These are phyloP conservation scores for Diaporthe sp. DNA, from an alignment of 2,329 filamentous ascomycete genomes.

Conservation along the genomic window DNA sequence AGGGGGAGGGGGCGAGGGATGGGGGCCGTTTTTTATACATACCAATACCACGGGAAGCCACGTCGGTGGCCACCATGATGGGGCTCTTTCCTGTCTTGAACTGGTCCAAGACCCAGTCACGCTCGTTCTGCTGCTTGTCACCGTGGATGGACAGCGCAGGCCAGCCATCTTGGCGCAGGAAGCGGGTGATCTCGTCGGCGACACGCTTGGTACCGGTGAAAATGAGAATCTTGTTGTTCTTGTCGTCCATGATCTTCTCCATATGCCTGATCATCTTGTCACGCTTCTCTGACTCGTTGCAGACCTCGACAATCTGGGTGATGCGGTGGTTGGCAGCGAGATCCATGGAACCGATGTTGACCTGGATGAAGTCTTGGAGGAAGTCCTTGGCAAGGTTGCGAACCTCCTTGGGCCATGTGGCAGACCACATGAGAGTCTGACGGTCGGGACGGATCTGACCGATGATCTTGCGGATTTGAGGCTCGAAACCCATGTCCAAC, in stretches of 20 bases:
- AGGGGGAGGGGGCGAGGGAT: conserved; percentile 49
- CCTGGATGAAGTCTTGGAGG: conserved; percentile 96
- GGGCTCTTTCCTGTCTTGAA: conserved; percentile 99
- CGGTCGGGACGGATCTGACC: conserved; percentile 96
- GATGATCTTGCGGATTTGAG: conserved; percentile 99
- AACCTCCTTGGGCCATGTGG: conserved; percentile 99
- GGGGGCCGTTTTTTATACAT: conserved; percentile 79
- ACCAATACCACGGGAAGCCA: conserved; percentile 99
- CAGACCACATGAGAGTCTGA: conserved; percentile 99
- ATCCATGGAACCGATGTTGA: conserved; percentile 98
- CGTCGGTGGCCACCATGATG: conserved; percentile 99
- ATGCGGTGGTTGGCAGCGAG: conserved; percentile 98
- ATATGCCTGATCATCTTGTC: conserved; percentile 97
- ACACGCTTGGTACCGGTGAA: conserved; percentile 96
- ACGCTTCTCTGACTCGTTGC: conserved; percentile 97
- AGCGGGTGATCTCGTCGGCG: conserved; percentile 96
- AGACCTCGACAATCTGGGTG: conserved; percentile 96
- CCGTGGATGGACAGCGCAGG: conserved; percentile 98
- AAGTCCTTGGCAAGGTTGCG: conserved; percentile 92
- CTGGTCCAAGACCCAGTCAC: conserved; percentile 99
- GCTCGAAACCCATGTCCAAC: conserved; percentile 99
- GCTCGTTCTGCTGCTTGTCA: conserved; percentile 99
- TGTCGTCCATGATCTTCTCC: conserved; percentile 97
- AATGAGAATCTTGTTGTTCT: conserved; percentile 93
- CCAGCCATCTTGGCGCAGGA: conserved; percentile 98